A percentile compares a stretch with the other conserved stretches of the same genome.
phyloP scores from a whole-genome alignment of 1,139 yeast genomes.

The Pichia sp. region DNA sequence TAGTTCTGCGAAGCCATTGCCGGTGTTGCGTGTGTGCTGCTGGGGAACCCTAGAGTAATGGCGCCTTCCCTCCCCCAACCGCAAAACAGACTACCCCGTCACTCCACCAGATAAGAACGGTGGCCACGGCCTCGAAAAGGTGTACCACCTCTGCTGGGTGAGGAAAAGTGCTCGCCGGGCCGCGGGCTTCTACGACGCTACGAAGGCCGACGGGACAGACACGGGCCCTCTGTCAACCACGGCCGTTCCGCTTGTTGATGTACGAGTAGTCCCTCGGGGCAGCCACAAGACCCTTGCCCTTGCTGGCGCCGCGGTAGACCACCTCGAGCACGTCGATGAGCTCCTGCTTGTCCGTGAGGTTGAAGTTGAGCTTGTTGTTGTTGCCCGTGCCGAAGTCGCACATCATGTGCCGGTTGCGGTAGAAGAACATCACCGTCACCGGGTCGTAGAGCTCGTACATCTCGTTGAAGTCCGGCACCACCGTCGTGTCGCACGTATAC shows the following conservation, averaged over 20 bases:
- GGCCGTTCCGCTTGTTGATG: slow-evolving; percentile 18
- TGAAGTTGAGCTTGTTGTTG: slow-evolving; percentile 86
- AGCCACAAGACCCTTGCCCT: slow-evolving; percentile 88
- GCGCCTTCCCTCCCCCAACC: background rate
- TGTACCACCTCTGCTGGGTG: background rate
- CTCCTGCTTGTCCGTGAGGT: slow-evolving; percentile 77
- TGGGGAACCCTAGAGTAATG: background rate
- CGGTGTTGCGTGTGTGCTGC: background rate
- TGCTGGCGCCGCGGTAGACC: slow-evolving; percentile 82
- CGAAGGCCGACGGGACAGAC: background rate
- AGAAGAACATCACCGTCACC: slow-evolving; percentile 89
- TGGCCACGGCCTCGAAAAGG: background rate
- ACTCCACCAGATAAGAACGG: background rate
- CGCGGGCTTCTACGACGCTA: background rate
- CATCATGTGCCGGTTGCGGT: slow-evolving; percentile 93
- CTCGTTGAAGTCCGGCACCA: slow-evolving; percentile 85
- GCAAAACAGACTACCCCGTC: too few relatives aligned
- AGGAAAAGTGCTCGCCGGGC: background rate
- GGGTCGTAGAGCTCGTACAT: slow-evolving; percentile 95
- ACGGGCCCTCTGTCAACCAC: background rate
- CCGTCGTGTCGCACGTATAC: slow-evolving; percentile 82
- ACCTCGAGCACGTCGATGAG: slow-evolving; percentile 88
- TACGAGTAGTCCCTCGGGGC: slow-evolving; percentile 66
- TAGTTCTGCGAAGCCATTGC: slow-evolving; percentile 33
- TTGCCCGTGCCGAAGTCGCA: slow-evolving; percentile 98